Evolutionary conservation across 805 yeast species (phyloP).

Genomic region (Candida corydali): DNA sequence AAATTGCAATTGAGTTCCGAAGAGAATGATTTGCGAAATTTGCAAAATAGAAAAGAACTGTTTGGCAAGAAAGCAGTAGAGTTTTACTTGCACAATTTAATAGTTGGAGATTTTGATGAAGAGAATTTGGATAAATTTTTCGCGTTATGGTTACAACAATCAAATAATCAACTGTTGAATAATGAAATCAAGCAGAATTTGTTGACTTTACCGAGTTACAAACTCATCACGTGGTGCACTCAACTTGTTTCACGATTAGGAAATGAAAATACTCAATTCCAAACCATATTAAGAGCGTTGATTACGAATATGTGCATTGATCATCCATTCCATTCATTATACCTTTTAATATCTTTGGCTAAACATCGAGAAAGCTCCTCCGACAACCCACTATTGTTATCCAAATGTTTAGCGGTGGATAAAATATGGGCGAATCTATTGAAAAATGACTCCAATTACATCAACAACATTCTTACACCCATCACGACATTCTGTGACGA

Average conservation of each 20-base stretch:
- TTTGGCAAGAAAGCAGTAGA: constrained; percentile 53
- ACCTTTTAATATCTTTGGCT: constrained; percentile 55
- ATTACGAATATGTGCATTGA: constrained; percentile 43
- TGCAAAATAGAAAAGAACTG: constrained; percentile 32
- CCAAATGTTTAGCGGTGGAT: constrained; percentile 46
- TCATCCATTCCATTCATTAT: constrained; percentile 74
- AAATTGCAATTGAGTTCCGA: constrained; percentile 49
- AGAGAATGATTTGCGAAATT: constrained; percentile 36
- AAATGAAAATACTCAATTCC: constrained; percentile 50
- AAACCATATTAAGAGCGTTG: constrained; percentile 45
- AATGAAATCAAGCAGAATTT: constrained; percentile 34
- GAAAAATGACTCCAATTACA: constrained; percentile 19
- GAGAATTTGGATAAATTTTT: constrained; percentile 71
- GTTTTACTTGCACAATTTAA: constrained; percentile 56
- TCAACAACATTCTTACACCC: constrained; percentile 32
- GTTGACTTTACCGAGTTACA: constrained; percentile 47
- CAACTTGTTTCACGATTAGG: constrained; percentile 73
- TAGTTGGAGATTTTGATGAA: constrained; percentile 37
- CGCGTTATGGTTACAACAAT: constrained; percentile 75
- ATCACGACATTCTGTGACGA: constrained; percentile 50
- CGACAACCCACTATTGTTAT: constrained; percentile 37
- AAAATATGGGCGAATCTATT: constrained; percentile 40
- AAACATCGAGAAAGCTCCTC: constrained; percentile 35
- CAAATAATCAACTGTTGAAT: constrained; percentile 43
- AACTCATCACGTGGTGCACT: constrained; percentile 75